Base-by-base conservation (phyloP, 2,329 filamentous ascomycete species). In the Fusarium sp. region DNA sequence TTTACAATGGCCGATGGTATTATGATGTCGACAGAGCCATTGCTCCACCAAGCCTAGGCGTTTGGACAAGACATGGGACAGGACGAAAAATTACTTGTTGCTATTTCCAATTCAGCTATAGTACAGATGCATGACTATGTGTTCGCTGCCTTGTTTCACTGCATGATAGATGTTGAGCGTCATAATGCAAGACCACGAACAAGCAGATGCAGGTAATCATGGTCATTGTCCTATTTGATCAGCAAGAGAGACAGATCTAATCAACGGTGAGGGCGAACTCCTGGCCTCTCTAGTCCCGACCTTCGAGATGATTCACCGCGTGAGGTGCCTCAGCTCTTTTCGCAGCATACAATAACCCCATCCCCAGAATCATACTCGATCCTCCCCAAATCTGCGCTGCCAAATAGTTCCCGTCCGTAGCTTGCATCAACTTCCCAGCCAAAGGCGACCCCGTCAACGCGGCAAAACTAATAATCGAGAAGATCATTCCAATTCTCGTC, bases 401-500 rank as follows among this genome's bases (percentile, higher is more conserved):
- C 12, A 82, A 67, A 67, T 89, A 90, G 11, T 73, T 77, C 1
- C 88, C 87, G 0, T 78, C 82, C 13, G 77, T 77, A 0, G 81
- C 81, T 6, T 83, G 80, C 42, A 90, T 86, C 57, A 90, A 81
- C 8, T 85, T 86, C 0, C 88, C 88, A 0, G 86, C 87, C 45
- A 90, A 83, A 1, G 88, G 88, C n/a, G 87, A 85, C 0, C 88
- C 88, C 2, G 85, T 88, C 48, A 90, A 79, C 8, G 86, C 85
- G 0, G 87, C 85, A 50, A 90, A 85, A 71, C 87, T 89, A 64
- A 87, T 85, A 24, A 90, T 86, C 0, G 87, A 88, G 55, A 91
- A 90, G 3, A 87, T 82, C 89, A 91, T 91, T 57, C 89, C 89
- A 70, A 90, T 89, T 12, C 88, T 81, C 5, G 87, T 87, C 0